Conservation (phyloP, 2,329 filamentous ascomycete genomes). For the Cercospora berteroae region DNA sequence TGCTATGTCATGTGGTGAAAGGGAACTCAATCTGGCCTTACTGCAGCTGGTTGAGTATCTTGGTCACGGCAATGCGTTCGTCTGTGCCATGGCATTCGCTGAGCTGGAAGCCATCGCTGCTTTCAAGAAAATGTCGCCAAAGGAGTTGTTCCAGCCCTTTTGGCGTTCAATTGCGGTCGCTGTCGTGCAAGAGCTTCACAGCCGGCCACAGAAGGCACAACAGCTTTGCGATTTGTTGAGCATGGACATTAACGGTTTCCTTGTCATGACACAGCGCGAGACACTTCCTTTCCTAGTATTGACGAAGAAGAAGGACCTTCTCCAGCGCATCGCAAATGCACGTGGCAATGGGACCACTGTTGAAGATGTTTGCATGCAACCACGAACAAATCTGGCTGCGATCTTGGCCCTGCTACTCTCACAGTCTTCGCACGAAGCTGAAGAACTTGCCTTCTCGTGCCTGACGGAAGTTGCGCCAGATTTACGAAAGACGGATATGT, state of each 20-base stretch:
- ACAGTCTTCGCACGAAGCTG: constrained; percentile 62
- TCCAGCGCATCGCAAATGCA: constrained; percentile 76
- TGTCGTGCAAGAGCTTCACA: constrained; percentile 76
- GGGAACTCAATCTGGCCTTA: constrained; percentile 83
- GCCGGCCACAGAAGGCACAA: constrained; percentile 77
- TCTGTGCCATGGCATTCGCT: constrained; percentile 78
- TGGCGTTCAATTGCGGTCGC: constrained; percentile 83
- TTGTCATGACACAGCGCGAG: constrained; percentile 72
- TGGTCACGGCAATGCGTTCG: constrained; percentile 74
- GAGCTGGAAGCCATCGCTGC: constrained; percentile 75
- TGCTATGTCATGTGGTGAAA: constrained; percentile 70
- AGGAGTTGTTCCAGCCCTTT: constrained; percentile 72
- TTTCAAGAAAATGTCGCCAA: constrained; percentile 56
- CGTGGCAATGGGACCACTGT: constrained; percentile 51
- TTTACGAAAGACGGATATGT: constrained; percentile 65
- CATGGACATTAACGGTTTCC: constrained; percentile 70
- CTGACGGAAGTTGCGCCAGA: constrained; percentile 67
- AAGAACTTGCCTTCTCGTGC: constrained; percentile 65
- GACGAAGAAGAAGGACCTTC: constrained; percentile 71
- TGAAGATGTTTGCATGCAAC: constrained; percentile 62
- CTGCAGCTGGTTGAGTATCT: constrained; percentile 82
- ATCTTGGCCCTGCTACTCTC: constrained; percentile 59
- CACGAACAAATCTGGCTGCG: constrained; percentile 55
- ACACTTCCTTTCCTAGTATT: constrained; percentile 85
- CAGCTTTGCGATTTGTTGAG: constrained; percentile 78